Evolutionary conservation across 2,329 filamentous ascomycete genomes (phyloP), one percentile per base, ranked within the genome.

Genomic region (Colletotrichum costaricense): DNA sequence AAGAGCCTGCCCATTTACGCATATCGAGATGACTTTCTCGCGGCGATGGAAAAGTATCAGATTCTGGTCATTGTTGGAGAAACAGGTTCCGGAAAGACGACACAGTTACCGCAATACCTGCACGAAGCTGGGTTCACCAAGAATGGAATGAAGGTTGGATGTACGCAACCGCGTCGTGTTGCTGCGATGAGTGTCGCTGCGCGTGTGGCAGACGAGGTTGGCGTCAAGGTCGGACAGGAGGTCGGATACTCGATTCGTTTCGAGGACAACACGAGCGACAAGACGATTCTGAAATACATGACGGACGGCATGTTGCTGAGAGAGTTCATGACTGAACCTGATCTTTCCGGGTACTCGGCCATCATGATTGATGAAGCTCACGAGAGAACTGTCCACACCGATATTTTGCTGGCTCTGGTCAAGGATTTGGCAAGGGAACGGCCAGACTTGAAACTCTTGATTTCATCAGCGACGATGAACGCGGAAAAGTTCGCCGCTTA

Each of bases 291-390:
- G 67, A 97, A 98, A 82, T 98, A 98, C 83, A 96, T 97, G 93
- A 99, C 97, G 0, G 97, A 99, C 79, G 97, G 97, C 80, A 97
- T 98, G 93, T 86, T 98, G 52, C 86, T 98, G 35, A 89, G 95
- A 80, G 95, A 98, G 80, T 93, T 98, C 76, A 90, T 98, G 84
- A 96, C 94, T 0, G 95, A 97, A 78, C 95, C 96, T 0, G 92
- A 96, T 76, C 86, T 98, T 6, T 89, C 91, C 1, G 91, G 91
- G 19, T 98, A 98, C 78, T 94, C 94, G 5, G 94, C 93, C 14
- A 84, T 99, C 75, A 98, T 99, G 93, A 96, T 99, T 69, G 97
- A 99, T 80, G 97, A 99, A 81, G 97, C 97, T 0, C 97, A 99
- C 89, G 97, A 99, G 81, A 89, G 97, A 76, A 98, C 95, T 0